phyloP scores from a whole-genome alignment of 345 rosid genomes.

The Populus simonii region DNA sequence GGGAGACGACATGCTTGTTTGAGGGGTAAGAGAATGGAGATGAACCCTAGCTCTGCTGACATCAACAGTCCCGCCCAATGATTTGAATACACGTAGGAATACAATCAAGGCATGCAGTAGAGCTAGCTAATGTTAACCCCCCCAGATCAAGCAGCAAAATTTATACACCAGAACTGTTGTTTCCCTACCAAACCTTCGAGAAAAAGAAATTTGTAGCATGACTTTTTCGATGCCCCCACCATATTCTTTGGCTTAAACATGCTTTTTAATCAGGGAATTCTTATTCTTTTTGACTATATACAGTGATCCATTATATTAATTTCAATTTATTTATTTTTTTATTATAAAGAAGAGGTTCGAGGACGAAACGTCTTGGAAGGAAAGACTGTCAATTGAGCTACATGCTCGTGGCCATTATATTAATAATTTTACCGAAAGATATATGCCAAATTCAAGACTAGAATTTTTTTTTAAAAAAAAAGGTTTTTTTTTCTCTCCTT shows the following conservation, averaged over 20 bases:
- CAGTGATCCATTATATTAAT: neutral
- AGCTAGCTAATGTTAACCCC: constrained; percentile 1
- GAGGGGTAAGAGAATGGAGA: neutral
- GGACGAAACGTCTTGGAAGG: no score
- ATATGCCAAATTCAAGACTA: neutral
- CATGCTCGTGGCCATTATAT: neutral
- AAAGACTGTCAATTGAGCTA: no score
- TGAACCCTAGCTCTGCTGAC: neutral
- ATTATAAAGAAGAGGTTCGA: no score
- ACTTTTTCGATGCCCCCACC: neutral
- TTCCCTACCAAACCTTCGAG: neutral
- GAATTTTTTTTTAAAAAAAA: neutral
- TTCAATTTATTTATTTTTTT: neutral
- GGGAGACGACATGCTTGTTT: neutral
- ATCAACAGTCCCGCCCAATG: neutral
- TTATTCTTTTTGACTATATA: neutral
- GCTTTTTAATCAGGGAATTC: neutral
- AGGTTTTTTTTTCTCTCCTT: neutral
- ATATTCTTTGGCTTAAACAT: neutral
- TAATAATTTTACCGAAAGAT: neutral
- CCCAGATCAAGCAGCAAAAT: neutral
- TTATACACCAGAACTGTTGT: neutral
- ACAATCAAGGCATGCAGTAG: neutral
- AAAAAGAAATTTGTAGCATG: neutral
- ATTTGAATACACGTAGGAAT: neutral